These are phyloP conservation scores for Plantago major DNA, from an alignment of 257 asterid genomes.

Conservation along the genomic window DNA sequence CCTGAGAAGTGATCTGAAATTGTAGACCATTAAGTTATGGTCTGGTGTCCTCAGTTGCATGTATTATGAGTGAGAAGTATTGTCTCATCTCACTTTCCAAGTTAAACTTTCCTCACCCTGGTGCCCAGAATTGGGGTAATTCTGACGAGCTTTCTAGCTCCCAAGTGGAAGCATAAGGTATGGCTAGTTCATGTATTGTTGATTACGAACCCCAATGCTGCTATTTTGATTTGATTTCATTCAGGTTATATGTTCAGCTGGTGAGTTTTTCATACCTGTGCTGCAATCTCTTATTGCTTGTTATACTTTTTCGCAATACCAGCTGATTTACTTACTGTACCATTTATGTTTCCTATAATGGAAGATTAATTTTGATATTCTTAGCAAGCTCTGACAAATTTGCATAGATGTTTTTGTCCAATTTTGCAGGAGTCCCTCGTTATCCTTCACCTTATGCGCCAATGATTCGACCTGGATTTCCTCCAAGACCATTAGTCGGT, in stretches of 20 bases:
- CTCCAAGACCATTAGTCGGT: constrained; percentile 64
- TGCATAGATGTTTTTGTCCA: constrained; percentile 62
- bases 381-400: constrained; percentile 48
- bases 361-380: constrained; percentile 19
- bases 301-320: constrained; percentile 73
- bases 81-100: constrained; percentile 44
- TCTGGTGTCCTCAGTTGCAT: constrained; percentile 28
- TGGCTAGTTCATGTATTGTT: constrained; percentile 52
- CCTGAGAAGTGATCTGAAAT: neutral
- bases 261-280: constrained; percentile 91
- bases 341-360: constrained; percentile 27
- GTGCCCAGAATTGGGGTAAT: constrained; percentile 56
- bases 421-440: constrained; percentile 77
- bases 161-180: constrained; percentile 76
- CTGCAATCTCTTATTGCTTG: constrained; percentile 90
- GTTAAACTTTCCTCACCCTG: constrained; percentile 39
- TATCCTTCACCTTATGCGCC: constrained; percentile 66
- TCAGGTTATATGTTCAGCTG: constrained; percentile 94
- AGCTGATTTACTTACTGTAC: constrained; percentile 45
- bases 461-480: constrained; percentile 60
- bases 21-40: constrained; percentile 30
- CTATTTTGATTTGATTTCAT: constrained; percentile 52
- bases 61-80: constrained; percentile 39
- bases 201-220: constrained; percentile 55
- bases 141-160: constrained; percentile 47